Conservation (phyloP, 257 asterid species). For the Solanum lycopersicoides region DNA sequence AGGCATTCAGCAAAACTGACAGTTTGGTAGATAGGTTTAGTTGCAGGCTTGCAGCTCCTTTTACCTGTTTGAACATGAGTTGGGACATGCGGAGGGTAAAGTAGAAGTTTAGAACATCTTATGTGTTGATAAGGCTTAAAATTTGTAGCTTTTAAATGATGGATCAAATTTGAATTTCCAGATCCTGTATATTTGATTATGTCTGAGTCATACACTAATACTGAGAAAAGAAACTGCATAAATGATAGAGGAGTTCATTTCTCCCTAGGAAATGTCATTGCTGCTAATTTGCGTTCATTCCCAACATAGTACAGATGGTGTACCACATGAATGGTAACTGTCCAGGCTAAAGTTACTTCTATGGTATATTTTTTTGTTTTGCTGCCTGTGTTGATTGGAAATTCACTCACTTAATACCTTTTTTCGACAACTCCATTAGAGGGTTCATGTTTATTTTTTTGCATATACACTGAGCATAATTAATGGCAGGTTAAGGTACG, state of each 20-base stretch:
- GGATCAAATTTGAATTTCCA: neutral
- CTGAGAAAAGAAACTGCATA: neutral
- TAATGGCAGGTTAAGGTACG: slow-evolving; percentile 66
- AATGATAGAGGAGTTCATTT: neutral
- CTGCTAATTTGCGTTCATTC: neutral
- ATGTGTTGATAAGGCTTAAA: neutral
- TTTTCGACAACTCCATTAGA: neutral
- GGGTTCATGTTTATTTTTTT: neutral
- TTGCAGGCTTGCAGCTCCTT: neutral
- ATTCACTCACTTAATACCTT: neutral
- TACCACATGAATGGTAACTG: neutral
- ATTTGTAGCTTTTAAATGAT: neutral
- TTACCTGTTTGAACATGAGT: neutral
- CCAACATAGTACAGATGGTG: neutral
- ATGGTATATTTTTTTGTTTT: neutral
- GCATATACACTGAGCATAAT: neutral
- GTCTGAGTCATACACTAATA: neutral
- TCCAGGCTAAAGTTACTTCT: neutral
- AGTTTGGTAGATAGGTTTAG: neutral
- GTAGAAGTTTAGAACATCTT: neutral
- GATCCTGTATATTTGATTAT: neutral
- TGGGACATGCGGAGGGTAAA: neutral
- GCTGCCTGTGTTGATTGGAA: neutral
- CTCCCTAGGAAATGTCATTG: neutral
- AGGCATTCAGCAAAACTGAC: too few species aligned